phyloP scores from a whole-genome alignment of 1,139 yeast genomes.

The Kodamaea suecica region DNA sequence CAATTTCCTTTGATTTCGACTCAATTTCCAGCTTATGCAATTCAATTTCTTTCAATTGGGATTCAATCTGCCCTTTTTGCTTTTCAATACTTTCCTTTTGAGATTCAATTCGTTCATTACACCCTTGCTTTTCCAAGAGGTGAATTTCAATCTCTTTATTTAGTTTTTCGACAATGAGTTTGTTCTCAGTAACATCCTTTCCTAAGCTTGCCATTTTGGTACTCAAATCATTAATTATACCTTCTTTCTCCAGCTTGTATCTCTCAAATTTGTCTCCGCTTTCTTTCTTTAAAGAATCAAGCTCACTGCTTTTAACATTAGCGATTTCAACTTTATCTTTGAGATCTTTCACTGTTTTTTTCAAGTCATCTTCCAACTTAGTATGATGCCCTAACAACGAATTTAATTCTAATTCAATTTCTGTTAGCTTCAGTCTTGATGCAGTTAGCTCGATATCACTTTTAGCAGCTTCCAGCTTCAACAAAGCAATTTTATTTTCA shows the following conservation, averaged over 20 bases:
- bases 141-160: background rate
- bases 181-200: background rate
- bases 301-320: background rate
- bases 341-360: too few relatives aligned
- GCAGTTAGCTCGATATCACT: too few relatives aligned
- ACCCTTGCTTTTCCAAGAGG: background rate
- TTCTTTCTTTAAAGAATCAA: background rate
- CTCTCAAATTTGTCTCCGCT: background rate
- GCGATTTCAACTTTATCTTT: background rate
- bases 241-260: background rate
- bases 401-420: too few relatives aligned
- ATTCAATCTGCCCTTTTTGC: background rate
- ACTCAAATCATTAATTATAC: background rate
- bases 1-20: too few relatives aligned
- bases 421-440: too few relatives aligned
- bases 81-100: background rate
- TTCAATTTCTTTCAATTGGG: background rate
- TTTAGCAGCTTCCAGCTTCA: too few relatives aligned
- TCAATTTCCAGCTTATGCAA: background rate
- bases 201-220: background rate
- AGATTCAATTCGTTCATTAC: background rate
- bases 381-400: too few relatives aligned
- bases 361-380: too few relatives aligned
- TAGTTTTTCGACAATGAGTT: background rate
- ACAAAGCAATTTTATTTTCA: too few relatives aligned